Base-by-base conservation (phyloP, 108 stramenopile genomes). In the Poteriospumella lacustris region DNA sequence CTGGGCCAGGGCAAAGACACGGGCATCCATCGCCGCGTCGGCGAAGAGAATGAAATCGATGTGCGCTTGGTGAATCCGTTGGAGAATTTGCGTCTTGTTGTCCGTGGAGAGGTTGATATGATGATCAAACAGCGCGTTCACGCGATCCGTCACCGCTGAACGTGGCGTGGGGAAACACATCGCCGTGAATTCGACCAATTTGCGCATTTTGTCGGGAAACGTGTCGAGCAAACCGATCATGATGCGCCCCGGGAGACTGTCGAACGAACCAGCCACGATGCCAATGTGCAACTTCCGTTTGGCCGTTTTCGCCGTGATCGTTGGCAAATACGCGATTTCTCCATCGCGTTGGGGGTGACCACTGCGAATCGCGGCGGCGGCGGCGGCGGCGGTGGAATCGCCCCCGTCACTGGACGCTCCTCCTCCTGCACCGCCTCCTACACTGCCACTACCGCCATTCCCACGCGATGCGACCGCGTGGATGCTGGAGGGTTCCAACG, bases 121-220 rank as follows among this genome's bases (percentile, higher is more conserved):
- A 42, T 34, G 31, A 34, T 73, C 12, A 24, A 73, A 73, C 3
- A 73, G 41, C 3, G 44, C 3, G 3, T 34, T 73, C 9, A 56
- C 12, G 26, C 33, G 5, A 26, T 73, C 70, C 31, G 70, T 73
- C 44, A 42, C 31, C 3, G 41, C 47, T 5, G 26, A 9, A 9
- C 70, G 70, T 52, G 70, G 12, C 9, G 70, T 73, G 15, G 70
- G 70, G 31, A 73, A 73, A 56, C 70, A 73, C 33, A 73, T 34
- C 5, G 70, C 70, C 9, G 36, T 73, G 15, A 73, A 26, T 24
- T 73, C 70, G 9, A 73, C 41, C 28, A 5, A 28, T 19, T 19
- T 24, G 5, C 70, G 43, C 28, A 42, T 34, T 38, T 44, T 26
- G 3, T 56, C 41, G 9, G 9, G 5, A 36, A 44, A 29, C 31